Base-by-base conservation (phyloP, 345 rosid genomes). In the Lepidium sativum region DNA sequence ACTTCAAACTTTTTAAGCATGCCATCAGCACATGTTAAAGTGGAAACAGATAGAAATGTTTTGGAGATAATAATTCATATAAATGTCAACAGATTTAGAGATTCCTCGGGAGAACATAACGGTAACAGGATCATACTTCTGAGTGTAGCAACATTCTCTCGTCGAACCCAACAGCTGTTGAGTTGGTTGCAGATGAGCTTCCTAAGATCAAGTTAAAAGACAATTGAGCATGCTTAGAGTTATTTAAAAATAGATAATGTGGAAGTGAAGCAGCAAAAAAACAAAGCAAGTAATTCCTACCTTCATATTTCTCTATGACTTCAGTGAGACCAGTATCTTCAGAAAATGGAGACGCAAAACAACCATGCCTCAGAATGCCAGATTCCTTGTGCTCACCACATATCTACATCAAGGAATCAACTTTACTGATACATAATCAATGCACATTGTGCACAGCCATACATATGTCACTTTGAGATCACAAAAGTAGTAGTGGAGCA, bases 121-220 rank as follows among this genome's bases (percentile, higher is more conserved):
- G n/a, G 53, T 58, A 69, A 59, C 25, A 68, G 51, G 67, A 44
- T 67, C 84, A 67, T 86, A 88, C 99, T 76, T 90, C 97, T 76
- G 90, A 84, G 76, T 94, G 99, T 45, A 90, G 81, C 92, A 94
- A 63, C 99, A 90, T 86, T 71, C 95, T 88, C 79, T 90, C 84
- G 64, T 94, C 99, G 74, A 94, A 94, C 21, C 92, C 99, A 70
- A 94, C 73, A 31, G 78, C 96, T 8, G 97, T 87, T 37, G 77
- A 54, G 75, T 78, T 62, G 54, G 69, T 70, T 31, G 74, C 68
- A 27, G 79, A 56, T 60, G 80, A 75, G 69, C 37, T 42, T 73
- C 77, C 78, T 4, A 40, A 21, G 41, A 25, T 59, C 38, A 52
- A 35, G 17, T 54, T 35, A 67, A 45, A 59, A 65, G 60, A 34